Evolutionary conservation across 2,329 filamentous ascomycete species (phyloP).

Genomic region (Dryadomyces quercivorus): DNA sequence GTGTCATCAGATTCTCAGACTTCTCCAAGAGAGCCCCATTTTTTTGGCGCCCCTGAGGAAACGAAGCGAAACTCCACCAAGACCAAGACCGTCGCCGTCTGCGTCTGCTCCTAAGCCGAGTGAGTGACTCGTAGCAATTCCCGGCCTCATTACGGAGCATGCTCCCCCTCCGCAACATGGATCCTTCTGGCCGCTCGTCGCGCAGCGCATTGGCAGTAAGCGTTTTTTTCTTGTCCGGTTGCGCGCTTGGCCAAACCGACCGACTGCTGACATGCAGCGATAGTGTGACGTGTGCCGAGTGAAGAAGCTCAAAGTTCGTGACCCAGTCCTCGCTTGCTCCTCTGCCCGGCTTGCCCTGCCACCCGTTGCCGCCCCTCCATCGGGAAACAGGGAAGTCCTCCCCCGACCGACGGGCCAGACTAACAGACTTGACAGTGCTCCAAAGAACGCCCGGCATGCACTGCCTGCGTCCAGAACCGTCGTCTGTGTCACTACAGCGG

Average conservation of each 20-base stretch:
- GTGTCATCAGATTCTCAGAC: no score
- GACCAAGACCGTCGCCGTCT: no score
- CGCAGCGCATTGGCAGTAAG: neutral
- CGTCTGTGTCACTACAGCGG: constrained; percentile 4
- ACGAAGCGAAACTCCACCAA: no score
- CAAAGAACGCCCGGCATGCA: constrained; percentile 3
- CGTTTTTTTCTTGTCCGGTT: no score
- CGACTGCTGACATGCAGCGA: neutral
- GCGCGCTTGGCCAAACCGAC: no score
- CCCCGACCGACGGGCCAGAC: no score
- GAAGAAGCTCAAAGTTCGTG: constrained; percentile 3
- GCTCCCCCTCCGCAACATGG: neutral
- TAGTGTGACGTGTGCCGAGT: constrained; percentile 3
- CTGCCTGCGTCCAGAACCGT: neutral
- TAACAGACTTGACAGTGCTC: neutral
- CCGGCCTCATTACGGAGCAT: neutral
- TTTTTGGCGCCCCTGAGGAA: no score
- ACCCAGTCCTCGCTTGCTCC: no score
- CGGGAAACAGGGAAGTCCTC: no score
- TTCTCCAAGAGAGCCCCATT: no score
- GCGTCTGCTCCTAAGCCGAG: neutral
- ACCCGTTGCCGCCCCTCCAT: neutral
- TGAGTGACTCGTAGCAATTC: neutral
- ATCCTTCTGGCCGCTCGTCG: neutral
- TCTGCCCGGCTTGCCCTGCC: neutral